phyloP scores from a whole-genome alignment of 2,329 filamentous ascomycete species.

The Fusarium algeriense region DNA sequence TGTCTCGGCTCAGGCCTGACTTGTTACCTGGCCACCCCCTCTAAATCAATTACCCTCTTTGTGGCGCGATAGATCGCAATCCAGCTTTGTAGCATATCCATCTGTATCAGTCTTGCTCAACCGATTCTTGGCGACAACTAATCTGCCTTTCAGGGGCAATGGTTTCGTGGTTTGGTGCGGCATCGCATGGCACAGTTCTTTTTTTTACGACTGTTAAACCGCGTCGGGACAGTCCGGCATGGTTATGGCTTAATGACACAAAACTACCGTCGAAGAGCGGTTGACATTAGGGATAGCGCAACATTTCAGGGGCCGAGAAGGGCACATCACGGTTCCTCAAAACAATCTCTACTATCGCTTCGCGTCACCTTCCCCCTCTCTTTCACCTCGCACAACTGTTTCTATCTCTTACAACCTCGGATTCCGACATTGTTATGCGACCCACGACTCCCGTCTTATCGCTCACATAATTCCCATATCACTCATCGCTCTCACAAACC shows the following conservation, averaged over 20 bases:
- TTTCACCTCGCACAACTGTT: slow-evolving; percentile 43
- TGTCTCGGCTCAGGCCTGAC: slow-evolving; percentile 12
- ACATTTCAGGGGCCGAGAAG: slow-evolving; percentile 42
- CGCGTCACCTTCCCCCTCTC: slow-evolving; percentile 42
- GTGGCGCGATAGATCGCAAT: slow-evolving; percentile 40
- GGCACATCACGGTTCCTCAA: slow-evolving; percentile 47
- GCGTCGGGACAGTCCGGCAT: slow-evolving; percentile 38
- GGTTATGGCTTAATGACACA: slow-evolving; percentile 46
- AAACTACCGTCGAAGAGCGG: slow-evolving; percentile 34
- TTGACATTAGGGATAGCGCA: slow-evolving; percentile 41
- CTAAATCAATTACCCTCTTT: slow-evolving; percentile 37
- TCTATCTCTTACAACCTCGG: slow-evolving; percentile 40
- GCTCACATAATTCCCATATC: slow-evolving; percentile 46
- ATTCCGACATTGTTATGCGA: slow-evolving; percentile 38
- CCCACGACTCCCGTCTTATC: slow-evolving; percentile 41
- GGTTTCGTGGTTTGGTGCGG: slow-evolving; percentile 29
- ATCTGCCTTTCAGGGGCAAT: slow-evolving; percentile 32
- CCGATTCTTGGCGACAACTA: slow-evolving; percentile 33
- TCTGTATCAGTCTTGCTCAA: slow-evolving; percentile 39
- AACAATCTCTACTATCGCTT: slow-evolving; percentile 47
- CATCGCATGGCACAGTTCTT: slow-evolving; percentile 36
- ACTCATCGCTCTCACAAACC: slow-evolving; percentile 48
- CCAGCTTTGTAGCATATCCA: slow-evolving; percentile 34
- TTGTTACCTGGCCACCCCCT: slow-evolving; percentile 30
- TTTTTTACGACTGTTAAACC: slow-evolving; percentile 41